Percentiles rank a stretch among this genome's conserved stretches.
phyloP scores from a whole-genome alignment of 805 yeast genomes.

The Candida maris region DNA sequence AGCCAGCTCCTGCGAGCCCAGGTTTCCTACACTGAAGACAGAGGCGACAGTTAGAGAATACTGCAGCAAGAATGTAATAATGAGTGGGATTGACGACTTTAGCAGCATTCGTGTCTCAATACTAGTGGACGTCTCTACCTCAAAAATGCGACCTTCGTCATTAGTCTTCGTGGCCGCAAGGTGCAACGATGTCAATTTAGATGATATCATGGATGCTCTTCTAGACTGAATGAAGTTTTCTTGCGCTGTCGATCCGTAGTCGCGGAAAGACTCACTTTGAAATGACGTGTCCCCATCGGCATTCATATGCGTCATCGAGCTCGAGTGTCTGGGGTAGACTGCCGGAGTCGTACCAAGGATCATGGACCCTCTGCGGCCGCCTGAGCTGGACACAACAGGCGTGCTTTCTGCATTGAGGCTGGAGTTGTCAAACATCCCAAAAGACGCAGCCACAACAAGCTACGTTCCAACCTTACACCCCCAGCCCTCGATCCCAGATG shows the following conservation, averaged over 20 bases:
- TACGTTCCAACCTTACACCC: too few relatives aligned
- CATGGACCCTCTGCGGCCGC: slow-evolving; percentile 22
- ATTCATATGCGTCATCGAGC: slow-evolving; percentile 9
- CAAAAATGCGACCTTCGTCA: slow-evolving; percentile 28
- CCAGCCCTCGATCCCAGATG: too few relatives aligned
- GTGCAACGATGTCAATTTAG: slow-evolving; percentile 9
- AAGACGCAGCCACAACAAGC: too few relatives aligned
- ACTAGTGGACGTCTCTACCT: slow-evolving; percentile 37
- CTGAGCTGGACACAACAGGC: slow-evolving; percentile 10
- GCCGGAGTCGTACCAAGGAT: slow-evolving; percentile 8
- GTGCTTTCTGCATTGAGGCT: slow-evolving; percentile 14
- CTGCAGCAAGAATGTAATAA: slow-evolving; percentile 51
- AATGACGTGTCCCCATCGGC: slow-evolving; percentile 10
- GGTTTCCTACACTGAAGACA: slow-evolving; percentile 54
- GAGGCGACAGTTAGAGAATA: slow-evolving; percentile 52
- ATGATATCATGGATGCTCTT: slow-evolving; percentile 25
- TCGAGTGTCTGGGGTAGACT: slow-evolving; percentile 8
- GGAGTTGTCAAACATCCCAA: slow-evolving; percentile 9
- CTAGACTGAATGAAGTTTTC: slow-evolving; percentile 23
- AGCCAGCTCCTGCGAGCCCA: slow-evolving; percentile 55
- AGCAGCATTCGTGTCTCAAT: slow-evolving; percentile 39
- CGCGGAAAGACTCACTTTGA: slow-evolving; percentile 11
- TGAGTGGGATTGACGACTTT: slow-evolving; percentile 46
- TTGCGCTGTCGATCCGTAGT: slow-evolving; percentile 22
- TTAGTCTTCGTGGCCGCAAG: slow-evolving; percentile 19